Evolutionary conservation across 23 red algal genomes (phyloP).

Genomic region (Chondrus crispus): DNA sequence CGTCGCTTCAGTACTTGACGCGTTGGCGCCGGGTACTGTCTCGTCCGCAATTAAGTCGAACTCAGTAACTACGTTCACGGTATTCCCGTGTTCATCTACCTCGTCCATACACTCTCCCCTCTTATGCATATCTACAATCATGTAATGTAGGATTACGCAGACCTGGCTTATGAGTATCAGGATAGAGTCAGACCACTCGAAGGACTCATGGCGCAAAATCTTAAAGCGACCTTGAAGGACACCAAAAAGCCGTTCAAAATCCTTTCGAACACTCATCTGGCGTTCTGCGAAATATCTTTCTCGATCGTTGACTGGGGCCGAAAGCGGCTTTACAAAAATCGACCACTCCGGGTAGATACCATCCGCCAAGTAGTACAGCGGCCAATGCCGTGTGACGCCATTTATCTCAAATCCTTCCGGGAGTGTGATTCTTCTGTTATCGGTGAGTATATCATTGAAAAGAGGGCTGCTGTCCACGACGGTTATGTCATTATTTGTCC

Average conservation of each 20-base stretch:
- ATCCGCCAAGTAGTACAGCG: background rate
- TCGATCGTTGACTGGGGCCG: background rate
- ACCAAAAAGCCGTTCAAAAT: conserved; percentile 17
- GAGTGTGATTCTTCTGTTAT: background rate
- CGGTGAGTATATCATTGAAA: conserved; percentile 29
- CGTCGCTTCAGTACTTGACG: background rate
- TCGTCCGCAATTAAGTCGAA: background rate
- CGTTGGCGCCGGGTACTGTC: background rate
- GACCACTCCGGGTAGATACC: background rate
- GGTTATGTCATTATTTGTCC: conserved; percentile 30
- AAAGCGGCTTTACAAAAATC: background rate
- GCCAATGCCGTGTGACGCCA: background rate
- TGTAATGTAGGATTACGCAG: conserved; percentile 18
- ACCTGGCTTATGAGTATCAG: background rate
- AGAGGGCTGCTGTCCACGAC: conserved; percentile 30
- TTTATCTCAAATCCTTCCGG: background rate
- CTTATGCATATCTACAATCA: conserved; percentile 17
- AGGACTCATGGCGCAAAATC: background rate
- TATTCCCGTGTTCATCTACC: background rate
- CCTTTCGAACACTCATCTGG: background rate
- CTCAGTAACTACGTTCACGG: background rate
- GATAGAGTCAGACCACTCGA: background rate
- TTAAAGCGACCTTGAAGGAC: conserved; percentile 6
- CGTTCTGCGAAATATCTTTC: background rate
- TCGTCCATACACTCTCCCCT: conserved; percentile 13